These are phyloP conservation scores for Stachybotrys chlorohalonatus DNA, from an alignment of 2,329 filamentous ascomycete species.

Conservation along the genomic window DNA sequence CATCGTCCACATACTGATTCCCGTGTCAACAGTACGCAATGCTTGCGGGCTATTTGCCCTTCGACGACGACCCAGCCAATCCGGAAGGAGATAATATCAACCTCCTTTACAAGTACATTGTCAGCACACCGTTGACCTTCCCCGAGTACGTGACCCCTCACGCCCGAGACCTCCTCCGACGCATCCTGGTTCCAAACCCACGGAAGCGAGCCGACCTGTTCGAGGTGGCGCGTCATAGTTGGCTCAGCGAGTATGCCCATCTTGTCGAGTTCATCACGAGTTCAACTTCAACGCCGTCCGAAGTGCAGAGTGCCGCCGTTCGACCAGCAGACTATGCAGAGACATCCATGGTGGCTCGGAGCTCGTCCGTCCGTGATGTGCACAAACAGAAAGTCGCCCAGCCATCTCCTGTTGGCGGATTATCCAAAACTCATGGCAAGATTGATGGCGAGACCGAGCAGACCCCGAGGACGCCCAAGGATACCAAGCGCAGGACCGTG, in stretches of 20 bases:
- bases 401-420: conserved; percentile 46
- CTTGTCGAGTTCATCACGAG: conserved; percentile 96
- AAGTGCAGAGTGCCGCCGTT: conserved; percentile 74
- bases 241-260: conserved; percentile 95
- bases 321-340: conserved; percentile 47
- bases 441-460: conserved; percentile 58
- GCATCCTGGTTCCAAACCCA: conserved; percentile 92
- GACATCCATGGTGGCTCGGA: conserved; percentile 61
- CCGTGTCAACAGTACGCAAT: conserved; percentile 70
- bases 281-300: conserved; percentile 76
- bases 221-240: conserved; percentile 94
- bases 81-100: conserved; percentile 99
- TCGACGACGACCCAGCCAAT: conserved; percentile 96
- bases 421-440: conserved; percentile 65
- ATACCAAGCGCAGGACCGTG: conserved; percentile 87
- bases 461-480: conserved; percentile 56
- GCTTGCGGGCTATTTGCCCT: conserved; percentile 94
- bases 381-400: conserved; percentile 55
- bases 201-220: conserved; percentile 92
- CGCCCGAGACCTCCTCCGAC: conserved; percentile 80
- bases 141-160: conserved; percentile 98
- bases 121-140: conserved; percentile 92
- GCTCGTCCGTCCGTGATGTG: conserved; percentile 84
- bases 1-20: neutral
- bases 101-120: conserved; percentile 97